phyloP scores from a whole-genome alignment of 345 rosid genomes.

The Citrus cavaleriei region DNA sequence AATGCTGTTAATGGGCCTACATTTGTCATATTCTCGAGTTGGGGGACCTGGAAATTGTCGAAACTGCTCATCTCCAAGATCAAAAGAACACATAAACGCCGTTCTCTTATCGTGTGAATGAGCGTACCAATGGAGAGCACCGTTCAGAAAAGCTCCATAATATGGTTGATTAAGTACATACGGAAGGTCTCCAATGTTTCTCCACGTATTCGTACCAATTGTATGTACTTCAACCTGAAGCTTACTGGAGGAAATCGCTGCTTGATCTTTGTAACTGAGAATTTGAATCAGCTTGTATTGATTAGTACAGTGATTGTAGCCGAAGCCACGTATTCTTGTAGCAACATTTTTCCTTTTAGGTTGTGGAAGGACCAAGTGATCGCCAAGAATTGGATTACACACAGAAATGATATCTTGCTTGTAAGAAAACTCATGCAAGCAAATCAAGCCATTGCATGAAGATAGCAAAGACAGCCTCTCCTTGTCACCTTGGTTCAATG shows the following conservation, averaged over 20 bases:
- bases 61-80: conserved; percentile 24
- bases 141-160: conserved; percentile 31
- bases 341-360: not conserved
- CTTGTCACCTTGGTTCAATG: not conserved
- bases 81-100: conserved; percentile 16
- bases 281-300: conserved; percentile 46
- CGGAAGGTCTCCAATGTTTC: conserved; percentile 16
- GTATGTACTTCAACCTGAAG: conserved; percentile 35
- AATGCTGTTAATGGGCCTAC: conserved; percentile 14
- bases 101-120: not conserved
- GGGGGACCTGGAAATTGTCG: conserved; percentile 12
- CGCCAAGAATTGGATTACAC: conserved; percentile 46
- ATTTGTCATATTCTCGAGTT: not conserved
- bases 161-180: conserved; percentile 12
- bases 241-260: not conserved
- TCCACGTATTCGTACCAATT: conserved; percentile 30
- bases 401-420: conserved; percentile 24
- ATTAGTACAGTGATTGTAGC: conserved; percentile 25
- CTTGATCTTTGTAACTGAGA: conserved; percentile 24
- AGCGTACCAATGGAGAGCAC: conserved; percentile 14
- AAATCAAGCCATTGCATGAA: conserved; percentile 47
- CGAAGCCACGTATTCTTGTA: conserved; percentile 44
- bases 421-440: conserved; percentile 29
- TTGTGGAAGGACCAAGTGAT: conserved; percentile 32
- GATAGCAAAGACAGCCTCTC: conserved; percentile 21